phyloP scores from a whole-genome alignment of 306 rosid genomes.

The Argentina anserina region DNA sequence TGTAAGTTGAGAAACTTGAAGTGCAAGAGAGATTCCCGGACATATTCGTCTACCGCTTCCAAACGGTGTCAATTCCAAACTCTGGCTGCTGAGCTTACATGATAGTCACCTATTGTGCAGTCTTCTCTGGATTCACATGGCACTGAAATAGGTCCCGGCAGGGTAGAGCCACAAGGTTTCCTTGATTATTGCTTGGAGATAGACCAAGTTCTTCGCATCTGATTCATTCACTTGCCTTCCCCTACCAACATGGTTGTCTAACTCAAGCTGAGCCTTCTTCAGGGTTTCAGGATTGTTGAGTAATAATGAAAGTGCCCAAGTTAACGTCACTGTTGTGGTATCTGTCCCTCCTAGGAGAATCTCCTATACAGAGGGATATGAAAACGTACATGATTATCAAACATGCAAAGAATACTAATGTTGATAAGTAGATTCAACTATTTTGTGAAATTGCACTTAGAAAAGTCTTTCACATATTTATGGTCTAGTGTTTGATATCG shows the following conservation, averaged over 20 bases:
- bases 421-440: not conserved
- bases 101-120: not conserved
- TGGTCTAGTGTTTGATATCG: too few relatives aligned
- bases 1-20: not conserved
- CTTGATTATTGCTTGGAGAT: not conserved
- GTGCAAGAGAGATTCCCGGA: not conserved
- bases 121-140: not conserved
- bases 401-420: not conserved
- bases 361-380: not conserved
- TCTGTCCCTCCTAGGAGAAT: not conserved
- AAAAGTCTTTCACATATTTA: not conserved
- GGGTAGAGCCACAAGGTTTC: not conserved
- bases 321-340: not conserved
- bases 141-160: not conserved
- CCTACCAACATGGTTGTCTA: not conserved
- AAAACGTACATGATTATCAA: not conserved
- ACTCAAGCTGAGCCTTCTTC: not conserved
- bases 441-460: not conserved
- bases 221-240: not conserved
- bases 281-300: not conserved
- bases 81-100: not conserved
- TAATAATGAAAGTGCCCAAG: not conserved
- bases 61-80: not conserved
- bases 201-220: not conserved
- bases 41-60: not conserved